Base-by-base conservation (phyloP, 306 rosid genomes). In the Nissolia schottii region DNA sequence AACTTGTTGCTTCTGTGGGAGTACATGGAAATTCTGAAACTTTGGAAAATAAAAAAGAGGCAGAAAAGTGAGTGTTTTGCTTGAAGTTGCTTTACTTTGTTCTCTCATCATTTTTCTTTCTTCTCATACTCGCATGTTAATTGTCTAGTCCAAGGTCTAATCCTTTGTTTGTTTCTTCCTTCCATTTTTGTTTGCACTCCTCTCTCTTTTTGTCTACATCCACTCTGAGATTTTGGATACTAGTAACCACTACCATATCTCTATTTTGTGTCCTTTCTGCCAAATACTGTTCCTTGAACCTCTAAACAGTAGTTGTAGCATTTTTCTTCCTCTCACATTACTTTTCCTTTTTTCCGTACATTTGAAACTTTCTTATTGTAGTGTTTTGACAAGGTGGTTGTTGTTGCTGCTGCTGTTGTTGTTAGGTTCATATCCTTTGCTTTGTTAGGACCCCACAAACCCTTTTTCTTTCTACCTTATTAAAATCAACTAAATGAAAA, bases 261-360 rank as follows among this genome's bases (percentile, higher is more conserved):
- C 64, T 50, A 15, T 80, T 59, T 51, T 16, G 48, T 80, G 80
- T 67, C 83, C 23, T 73, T 38, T 60, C 45, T 79, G 61, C 56
- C 3, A 8, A n/a, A 69, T 16, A 46, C 78, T 25, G 57, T 68
- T 15, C 35, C 29, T 71, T 46, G 14, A 12, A 38, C 48, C 28
- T 65, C 27, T 65, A 41, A 43, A 25, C 9, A 72, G 13, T 14
- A 56, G 25, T 38, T n/a, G 24, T 60, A 48, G 13, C 58, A 23
- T 29, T 65, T 59, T 60, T 64, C 4, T 65, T 28, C 54, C 12
- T 19, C 16, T 12, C 72, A 78, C 61, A 71, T 78, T 54, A 78
- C 59, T 67, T 67, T 65, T 74, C 23, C 79, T 74, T 74, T 67
- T 67, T 65, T 74, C 23, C 79, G 67, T 74, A 77, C 80, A 75